phyloP scores from a whole-genome alignment of 129 eudicot species.

The Escallonia herrerae region DNA sequence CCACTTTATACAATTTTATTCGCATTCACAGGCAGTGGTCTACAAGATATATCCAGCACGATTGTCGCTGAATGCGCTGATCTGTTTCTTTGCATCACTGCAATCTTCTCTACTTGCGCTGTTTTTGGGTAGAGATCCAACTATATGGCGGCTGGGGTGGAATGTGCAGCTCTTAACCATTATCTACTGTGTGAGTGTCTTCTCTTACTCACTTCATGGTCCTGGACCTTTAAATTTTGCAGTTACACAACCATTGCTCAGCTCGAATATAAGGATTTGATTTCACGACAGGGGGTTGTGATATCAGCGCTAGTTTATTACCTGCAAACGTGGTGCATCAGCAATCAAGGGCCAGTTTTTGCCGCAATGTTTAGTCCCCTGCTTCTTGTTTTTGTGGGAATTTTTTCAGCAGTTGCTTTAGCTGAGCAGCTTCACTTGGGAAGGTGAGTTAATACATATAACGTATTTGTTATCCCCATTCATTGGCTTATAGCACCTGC shows the following conservation, averaged over 20 bases:
- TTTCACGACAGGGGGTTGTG: constrained; percentile 9
- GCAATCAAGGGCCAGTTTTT: constrained; percentile 21
- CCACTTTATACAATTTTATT: too few relatives aligned
- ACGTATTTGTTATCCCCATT: background rate
- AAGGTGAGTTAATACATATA: constrained; percentile 6
- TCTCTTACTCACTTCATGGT: too few relatives aligned
- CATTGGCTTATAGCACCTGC: background rate
- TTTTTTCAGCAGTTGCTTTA: constrained; percentile 22
- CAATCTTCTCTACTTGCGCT: constrained; percentile 25
- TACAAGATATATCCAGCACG: constrained; percentile 26
- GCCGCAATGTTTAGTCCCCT: constrained; percentile 24
- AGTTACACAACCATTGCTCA: too few relatives aligned
- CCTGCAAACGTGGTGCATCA: constrained; percentile 15
- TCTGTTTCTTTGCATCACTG: constrained; percentile 22
- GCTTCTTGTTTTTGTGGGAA: constrained; percentile 14
- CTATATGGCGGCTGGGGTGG: constrained; percentile 23
- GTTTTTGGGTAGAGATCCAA: constrained; percentile 12
- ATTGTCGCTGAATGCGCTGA: constrained; percentile 15
- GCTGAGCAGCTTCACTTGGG: constrained; percentile 20
- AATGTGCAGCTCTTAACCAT: constrained; percentile 14
- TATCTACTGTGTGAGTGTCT: constrained; percentile 17
- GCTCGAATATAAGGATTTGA: background rate
- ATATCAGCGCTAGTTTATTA: constrained; percentile 13
- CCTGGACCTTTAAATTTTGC: too few relatives aligned
- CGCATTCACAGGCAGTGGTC: constrained; percentile 8